Evolutionary conservation across 179 eudicot species (phyloP), one percentile per base, ranked within the genome.

Genomic region (Carnegiea gigantea): DNA sequence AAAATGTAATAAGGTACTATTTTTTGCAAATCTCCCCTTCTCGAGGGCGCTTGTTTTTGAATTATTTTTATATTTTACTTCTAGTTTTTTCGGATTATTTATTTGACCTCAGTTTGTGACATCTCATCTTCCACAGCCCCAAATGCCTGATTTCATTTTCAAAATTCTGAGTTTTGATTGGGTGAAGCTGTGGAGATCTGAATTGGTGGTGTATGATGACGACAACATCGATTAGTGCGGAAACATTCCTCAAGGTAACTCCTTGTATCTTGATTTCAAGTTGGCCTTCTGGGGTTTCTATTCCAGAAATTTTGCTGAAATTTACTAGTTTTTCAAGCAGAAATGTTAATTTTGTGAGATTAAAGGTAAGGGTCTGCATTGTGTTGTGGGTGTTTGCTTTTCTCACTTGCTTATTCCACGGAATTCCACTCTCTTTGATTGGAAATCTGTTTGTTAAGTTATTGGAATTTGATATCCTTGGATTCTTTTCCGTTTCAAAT

Each of bases 391-490:
- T 67, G 75, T 83, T 48, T 60, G 30, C 21, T 46, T 79, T 79
- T 75, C 30, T 79, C 40, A 13, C 28, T 51, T 67, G 59, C 70
- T 79, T 75, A 44, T 75, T 65, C 11, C 21, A 54, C 68, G 71
- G 76, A 48, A 83, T 53, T 70, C 24, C 14, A 57, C 26, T 38
- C 62, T 77, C 76, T 76, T 76, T 76, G 76, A 80, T 84, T 77
- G 77, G 21, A 77, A 60, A 30, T 77, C 72, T 81, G 79, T 78
- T 72, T 72, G 82, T 77, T 84, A 79, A 78, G 86, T 49, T 78
- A 76, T 78, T 68, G 87, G 84, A 81, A 84, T 81, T 73, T 84
- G 82, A 84, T 81, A 79, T 81, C 33, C 60, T 84, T 78, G 81
- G 86, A 84, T 84, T 81, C 77, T 53, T 74, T 72, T 53, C 12